Evolutionary conservation across 371 early-diverging fungal genomes (phyloP).

Genomic region (Synchytrium microbalum): DNA sequence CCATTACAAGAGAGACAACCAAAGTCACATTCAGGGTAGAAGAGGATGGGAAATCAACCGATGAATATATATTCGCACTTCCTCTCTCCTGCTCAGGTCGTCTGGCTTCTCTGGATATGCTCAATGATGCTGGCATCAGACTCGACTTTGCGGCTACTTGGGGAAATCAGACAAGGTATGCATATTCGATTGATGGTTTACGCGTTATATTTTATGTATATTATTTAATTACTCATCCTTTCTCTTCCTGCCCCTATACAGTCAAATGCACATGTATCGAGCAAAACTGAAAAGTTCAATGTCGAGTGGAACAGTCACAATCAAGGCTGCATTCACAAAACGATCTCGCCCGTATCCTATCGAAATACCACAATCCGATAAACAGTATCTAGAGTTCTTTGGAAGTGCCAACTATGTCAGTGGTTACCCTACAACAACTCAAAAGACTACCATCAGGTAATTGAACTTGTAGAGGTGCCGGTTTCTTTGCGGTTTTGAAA

Average conservation of each 20-base stretch:
- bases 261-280: slow-evolving; percentile 51
- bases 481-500: slow-evolving; percentile 16
- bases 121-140: not conserved
- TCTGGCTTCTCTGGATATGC: not conserved
- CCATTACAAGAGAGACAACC: not conserved
- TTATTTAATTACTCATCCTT: not conserved
- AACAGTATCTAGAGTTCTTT: slow-evolving; percentile 54
- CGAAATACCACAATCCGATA: slow-evolving; percentile 59
- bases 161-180: not conserved
- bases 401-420: slow-evolving; percentile 56
- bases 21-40: not conserved
- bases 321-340: slow-evolving; percentile 54
- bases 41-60: slow-evolving; percentile 3
- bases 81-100: not conserved
- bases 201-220: not conserved
- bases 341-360: slow-evolving; percentile 58
- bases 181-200: not conserved
- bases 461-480: slow-evolving; percentile 2
- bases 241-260: not conserved
- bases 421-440: slow-evolving; percentile 60
- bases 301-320: slow-evolving; percentile 49
- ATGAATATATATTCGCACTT: not conserved
- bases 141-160: not conserved
- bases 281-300: slow-evolving; percentile 51
- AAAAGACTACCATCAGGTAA: slow-evolving; percentile 70